A percentile compares a stretch with the other conserved stretches of the same genome.
phyloP scores from a whole-genome alignment of 179 eudicot species.

The Spinacia oleracea region DNA sequence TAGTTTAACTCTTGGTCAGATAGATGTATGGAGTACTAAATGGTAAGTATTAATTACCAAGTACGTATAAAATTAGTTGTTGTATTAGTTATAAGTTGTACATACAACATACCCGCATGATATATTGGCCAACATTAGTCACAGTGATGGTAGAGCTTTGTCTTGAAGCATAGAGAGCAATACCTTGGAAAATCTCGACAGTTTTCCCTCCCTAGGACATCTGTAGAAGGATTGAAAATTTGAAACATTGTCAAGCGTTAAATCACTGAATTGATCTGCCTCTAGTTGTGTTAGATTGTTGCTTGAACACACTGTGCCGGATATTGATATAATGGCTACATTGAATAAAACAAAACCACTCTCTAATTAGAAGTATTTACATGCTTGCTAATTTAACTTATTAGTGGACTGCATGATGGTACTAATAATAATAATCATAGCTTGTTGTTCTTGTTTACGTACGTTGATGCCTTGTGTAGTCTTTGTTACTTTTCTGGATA shows the following conservation, averaged over 20 bases:
- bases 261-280: conserved; percentile 47
- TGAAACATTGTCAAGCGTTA: conserved; percentile 74
- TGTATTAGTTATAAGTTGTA: too few species aligned
- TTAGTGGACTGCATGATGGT: not conserved
- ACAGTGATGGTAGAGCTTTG: conserved; percentile 95
- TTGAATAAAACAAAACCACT: conserved; percentile 84
- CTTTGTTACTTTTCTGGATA: conserved; percentile 65
- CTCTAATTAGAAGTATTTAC: conserved; percentile 78
- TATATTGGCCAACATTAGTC: conserved; percentile 92
- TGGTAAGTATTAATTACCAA: too few species aligned
- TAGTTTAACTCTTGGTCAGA: too few species aligned
- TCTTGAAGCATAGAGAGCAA: conserved; percentile 86
- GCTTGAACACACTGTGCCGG: conserved; percentile 67
- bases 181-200: conserved; percentile 59
- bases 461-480: conserved; percentile 67
- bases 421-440: not conserved
- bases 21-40: too few species aligned
- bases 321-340: conserved; percentile 66
- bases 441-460: not conserved
- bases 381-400: conserved; percentile 59
- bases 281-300: conserved; percentile 33
- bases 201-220: conserved; percentile 67
- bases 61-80: not conserved
- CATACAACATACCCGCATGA: conserved; percentile 81
- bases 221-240: conserved; percentile 81